phyloP scores from a whole-genome alignment of 768 basidiomycete genomes.

The Porpolomopsis calyptriformis region DNA sequence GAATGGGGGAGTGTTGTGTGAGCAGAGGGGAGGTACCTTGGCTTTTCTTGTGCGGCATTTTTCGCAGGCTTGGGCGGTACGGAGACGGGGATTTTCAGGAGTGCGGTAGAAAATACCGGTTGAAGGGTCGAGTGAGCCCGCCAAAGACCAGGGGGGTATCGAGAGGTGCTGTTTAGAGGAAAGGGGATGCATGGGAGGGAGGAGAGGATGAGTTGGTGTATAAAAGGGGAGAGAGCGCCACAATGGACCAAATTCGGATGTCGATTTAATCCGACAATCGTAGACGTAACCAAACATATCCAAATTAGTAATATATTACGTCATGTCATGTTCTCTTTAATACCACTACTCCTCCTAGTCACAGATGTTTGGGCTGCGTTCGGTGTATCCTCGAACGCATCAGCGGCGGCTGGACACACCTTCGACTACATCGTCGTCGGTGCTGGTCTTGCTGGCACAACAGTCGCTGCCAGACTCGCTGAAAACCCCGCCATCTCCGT shows the following conservation, averaged over 20 bases:
- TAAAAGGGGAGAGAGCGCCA: neutral
- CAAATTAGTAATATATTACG: too few species aligned
- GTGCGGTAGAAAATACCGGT: slow-evolving; percentile 61
- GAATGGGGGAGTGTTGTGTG: slow-evolving; percentile 2
- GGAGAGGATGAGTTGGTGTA: neutral
- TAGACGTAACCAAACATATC: too few species aligned
- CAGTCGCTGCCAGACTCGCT: slow-evolving; percentile 37
- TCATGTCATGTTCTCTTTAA: too few species aligned
- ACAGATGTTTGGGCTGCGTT: neutral
- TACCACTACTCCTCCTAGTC: neutral
- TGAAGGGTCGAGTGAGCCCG: slow-evolving; percentile 51
- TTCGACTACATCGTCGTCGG: slow-evolving; percentile 39
- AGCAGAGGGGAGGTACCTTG: slow-evolving; percentile 36
- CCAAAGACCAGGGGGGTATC: slow-evolving; percentile 26
- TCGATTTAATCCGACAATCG: too few species aligned
- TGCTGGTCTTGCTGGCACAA: slow-evolving; percentile 36
- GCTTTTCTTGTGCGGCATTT: slow-evolving; percentile 65
- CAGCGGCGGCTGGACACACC: slow-evolving; percentile 25
- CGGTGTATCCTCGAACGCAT: slow-evolving; percentile 25
- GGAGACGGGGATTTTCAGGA: slow-evolving; percentile 51
- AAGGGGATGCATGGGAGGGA: neutral
- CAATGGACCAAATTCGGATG: neutral
- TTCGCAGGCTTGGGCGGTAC: slow-evolving; percentile 68
- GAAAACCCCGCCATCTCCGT: slow-evolving; percentile 34
- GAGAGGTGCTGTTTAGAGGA: neutral